Percentiles rank a stretch among this genome's conserved stretches.
Evolutionary conservation across 306 rosid genomes (phyloP).

Genomic region (Trifolium dubium): DNA sequence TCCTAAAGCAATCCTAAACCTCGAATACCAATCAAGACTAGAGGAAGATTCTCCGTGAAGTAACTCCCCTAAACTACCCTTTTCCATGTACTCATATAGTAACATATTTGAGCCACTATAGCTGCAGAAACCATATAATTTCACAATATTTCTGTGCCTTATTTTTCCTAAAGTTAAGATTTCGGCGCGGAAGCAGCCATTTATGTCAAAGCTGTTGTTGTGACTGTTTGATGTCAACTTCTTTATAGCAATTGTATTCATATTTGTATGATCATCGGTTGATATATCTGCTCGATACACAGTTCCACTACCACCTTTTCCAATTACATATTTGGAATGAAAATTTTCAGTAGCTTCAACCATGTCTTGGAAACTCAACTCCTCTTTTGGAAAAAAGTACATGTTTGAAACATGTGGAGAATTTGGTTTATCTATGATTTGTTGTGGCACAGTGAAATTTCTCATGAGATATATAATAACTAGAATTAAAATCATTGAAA

Average conservation of each 20-base stretch:
- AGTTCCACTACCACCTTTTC: conserved; percentile 77
- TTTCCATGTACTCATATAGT: conserved; percentile 77
- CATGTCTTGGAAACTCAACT: conserved; percentile 62
- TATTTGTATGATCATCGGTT: conserved; percentile 50
- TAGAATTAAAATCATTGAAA: conserved; percentile 68
- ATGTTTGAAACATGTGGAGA: conserved; percentile 53
- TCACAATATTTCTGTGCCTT: conserved; percentile 78
- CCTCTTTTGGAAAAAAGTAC: conserved; percentile 70
- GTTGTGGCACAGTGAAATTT: conserved; percentile 43
- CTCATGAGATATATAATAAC: conserved; percentile 61
- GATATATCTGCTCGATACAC: conserved; percentile 68
- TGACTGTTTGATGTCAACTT: conserved; percentile 64
- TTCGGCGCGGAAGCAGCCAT: conserved; percentile 70
- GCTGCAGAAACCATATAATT: conserved; percentile 71
- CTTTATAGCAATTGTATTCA: conserved; percentile 60
- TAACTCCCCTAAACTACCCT: conserved; percentile 75
- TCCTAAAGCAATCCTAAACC: conserved; percentile 75
- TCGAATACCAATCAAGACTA: conserved; percentile 65
- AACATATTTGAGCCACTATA: conserved; percentile 66
- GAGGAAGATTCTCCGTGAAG: conserved; percentile 57
- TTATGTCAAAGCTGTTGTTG: conserved; percentile 45
- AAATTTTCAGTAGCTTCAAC: conserved; percentile 78
- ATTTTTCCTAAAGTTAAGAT: conserved; percentile 73
- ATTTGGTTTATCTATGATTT: conserved; percentile 44
- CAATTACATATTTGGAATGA: conserved; percentile 59